Conservation (phyloP, 2,329 filamentous ascomycete species). For the Fusarium torulosum region DNA sequence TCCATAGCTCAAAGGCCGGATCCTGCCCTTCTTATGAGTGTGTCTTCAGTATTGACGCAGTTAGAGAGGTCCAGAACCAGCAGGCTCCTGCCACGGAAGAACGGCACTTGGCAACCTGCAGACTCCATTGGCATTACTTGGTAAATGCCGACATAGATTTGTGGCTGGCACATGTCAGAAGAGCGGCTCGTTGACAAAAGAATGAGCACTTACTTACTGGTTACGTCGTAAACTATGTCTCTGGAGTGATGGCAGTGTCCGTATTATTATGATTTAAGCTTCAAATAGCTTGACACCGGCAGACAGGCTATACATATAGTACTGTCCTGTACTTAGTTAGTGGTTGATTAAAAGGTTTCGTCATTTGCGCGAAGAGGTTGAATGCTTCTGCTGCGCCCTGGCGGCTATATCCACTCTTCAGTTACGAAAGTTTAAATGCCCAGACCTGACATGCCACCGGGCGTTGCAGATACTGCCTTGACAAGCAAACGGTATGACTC, state of each 20-base stretch:
- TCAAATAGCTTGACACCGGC: not conserved
- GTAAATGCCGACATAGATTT: not conserved
- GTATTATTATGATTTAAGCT: not conserved
- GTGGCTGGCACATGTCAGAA: not conserved
- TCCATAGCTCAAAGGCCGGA: slow-evolving; percentile 5
- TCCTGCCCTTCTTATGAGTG: slow-evolving; percentile 18
- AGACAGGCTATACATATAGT: not conserved
- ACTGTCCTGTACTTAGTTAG: slow-evolving; percentile 1
- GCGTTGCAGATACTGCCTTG: slow-evolving; percentile 21
- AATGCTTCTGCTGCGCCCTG: not conserved
- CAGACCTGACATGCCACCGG: slow-evolving; percentile 11
- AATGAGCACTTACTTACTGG: not conserved
- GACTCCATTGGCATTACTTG: slow-evolving; percentile 20
- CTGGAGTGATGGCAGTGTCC: not conserved
- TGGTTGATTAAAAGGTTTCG: not conserved
- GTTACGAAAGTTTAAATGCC: slow-evolving; percentile 14
- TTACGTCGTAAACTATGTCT: not conserved
- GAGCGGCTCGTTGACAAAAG: not conserved
- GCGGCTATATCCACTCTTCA: slow-evolving; percentile 13
- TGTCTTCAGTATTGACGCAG: slow-evolving; percentile 22
- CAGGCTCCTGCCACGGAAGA: slow-evolving; percentile 30
- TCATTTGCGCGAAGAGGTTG: not conserved
- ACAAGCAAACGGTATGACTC: slow-evolving; percentile 7
- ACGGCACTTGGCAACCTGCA: slow-evolving; percentile 41
- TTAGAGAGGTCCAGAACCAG: slow-evolving; percentile 11